Evolutionary conservation across 2,329 filamentous ascomycete species (phyloP).

Genomic region (Botrytis hyacinthi): DNA sequence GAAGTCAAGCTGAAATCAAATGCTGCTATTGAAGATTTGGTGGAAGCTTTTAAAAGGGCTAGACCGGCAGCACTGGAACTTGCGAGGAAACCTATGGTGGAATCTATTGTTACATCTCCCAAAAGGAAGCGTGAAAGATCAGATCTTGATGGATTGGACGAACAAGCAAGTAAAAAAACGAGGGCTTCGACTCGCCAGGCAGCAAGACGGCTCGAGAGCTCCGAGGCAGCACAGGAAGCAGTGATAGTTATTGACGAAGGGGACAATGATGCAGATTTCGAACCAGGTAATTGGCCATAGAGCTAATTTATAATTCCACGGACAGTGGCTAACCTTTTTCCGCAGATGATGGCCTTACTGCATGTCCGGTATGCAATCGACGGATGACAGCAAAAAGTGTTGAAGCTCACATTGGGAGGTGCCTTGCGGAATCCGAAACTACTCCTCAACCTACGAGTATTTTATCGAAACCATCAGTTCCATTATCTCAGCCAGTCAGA

Average conservation of each 20-base stretch:
- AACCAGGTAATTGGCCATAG: conserved; percentile 31
- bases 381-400: conserved; percentile 70
- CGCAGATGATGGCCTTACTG: conserved; percentile 58
- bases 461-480: conserved; percentile 25
- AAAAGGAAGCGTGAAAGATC: conserved; percentile 53
- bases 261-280: conserved; percentile 34
- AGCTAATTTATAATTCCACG: not conserved
- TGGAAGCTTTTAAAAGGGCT: conserved; percentile 70
- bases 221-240: conserved; percentile 38
- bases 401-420: conserved; percentile 39
- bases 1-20: conserved; percentile 83
- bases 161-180: conserved; percentile 48
- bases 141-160: conserved; percentile 36
- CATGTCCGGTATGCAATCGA: conserved; percentile 75
- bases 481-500: conserved; percentile 10
- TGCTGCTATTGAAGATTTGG: conserved; percentile 79
- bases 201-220: conserved; percentile 32
- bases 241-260: conserved; percentile 37
- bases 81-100: conserved; percentile 51
- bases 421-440: conserved; percentile 35
- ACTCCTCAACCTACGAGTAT: conserved; percentile 18
- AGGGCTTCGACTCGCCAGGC: conserved; percentile 52
- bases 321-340: conserved; percentile 17
- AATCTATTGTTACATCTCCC: conserved; percentile 33
- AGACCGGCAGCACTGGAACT: conserved; percentile 62